Evolutionary conservation across 1,284 basidiomycete species (phyloP), one percentile per base, ranked within the genome.

Genomic region (Ustilago nuda): DNA sequence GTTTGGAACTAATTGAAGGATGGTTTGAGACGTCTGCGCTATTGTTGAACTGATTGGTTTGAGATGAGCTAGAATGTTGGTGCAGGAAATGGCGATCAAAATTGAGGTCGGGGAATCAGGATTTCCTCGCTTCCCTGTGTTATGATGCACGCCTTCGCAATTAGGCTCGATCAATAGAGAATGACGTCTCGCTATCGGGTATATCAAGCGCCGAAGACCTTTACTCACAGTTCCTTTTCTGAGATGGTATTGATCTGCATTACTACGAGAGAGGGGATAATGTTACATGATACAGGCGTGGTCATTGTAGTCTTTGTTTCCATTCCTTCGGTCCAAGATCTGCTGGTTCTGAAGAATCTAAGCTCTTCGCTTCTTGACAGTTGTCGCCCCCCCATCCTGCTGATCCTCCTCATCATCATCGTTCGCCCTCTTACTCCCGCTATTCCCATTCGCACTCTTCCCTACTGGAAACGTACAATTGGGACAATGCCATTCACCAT

Each of bases 401-500:
- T 27, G 23, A 27, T 72, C 52, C 12, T 72, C 56, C 12, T 65
- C 65, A 12, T 61, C 71, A 11, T 63, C 57, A 19, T 56, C 50
- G 32, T 46, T 54, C 15, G 58, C 52, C 27, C 55, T 43, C 54
- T 61, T 73, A 12, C 43, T 48, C 27, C 37, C 62, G 17, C 59
- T 63, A 33, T 66, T 67, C 8, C 59, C 67, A 33, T 66, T 67
- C 8, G 23, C 15, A 11, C 35, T 33, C 19, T 46, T 61, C 4
- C 55, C n/a, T n/a, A 57, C 59, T 6, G 64, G 65, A 15, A 61
- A 58, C 35, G 63, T 61, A 12, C 82, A 86, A 37, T 70, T 56
- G 23, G 72, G 73, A 56, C 82, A 84, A 61, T 80, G 71, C 79
- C 80, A 82, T 58, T 82, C 78, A 56, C 93, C 95, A 27, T 93